phyloP scores from a whole-genome alignment of 2,329 filamentous ascomycete genomes.

The Botrytis porri region DNA sequence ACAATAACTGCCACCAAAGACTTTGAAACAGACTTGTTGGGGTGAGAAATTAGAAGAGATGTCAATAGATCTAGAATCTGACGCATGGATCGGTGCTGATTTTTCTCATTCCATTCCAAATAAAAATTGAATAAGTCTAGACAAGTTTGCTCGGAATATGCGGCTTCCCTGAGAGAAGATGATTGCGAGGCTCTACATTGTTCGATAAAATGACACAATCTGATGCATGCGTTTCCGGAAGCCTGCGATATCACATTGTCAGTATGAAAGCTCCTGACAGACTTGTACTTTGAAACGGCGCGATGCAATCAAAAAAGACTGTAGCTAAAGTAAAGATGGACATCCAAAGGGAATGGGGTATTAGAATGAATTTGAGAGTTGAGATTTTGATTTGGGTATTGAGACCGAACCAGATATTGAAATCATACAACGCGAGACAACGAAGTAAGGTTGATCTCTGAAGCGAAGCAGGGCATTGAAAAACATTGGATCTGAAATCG shows the following conservation, averaged over 20 bases:
- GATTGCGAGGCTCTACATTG: conserved; percentile 53
- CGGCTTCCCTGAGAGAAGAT: conserved; percentile 46
- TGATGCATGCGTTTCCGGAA: conserved; percentile 57
- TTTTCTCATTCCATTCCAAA: conserved; percentile 64
- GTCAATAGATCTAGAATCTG: conserved; percentile 58
- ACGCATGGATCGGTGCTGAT: conserved; percentile 62
- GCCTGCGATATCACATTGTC: conserved; percentile 22
- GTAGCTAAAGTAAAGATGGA: background rate
- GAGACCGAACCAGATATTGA: background rate
- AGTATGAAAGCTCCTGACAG: background rate
- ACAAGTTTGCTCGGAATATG: conserved; percentile 50
- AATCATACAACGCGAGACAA: background rate
- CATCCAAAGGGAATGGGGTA: background rate
- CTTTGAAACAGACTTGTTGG: conserved; percentile 43
- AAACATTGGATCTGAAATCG: background rate
- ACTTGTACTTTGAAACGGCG: background rate
- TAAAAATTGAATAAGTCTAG: conserved; percentile 58
- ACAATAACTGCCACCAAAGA: conserved; percentile 48
- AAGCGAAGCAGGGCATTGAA: background rate
- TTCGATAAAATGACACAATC: conserved; percentile 61
- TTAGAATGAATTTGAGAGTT: background rate
- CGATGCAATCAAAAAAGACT: background rate
- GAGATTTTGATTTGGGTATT: background rate
- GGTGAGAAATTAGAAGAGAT: conserved; percentile 51
- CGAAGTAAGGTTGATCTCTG: background rate